Evolutionary conservation across 495 filamentous ascomycete genomes (phyloP).

Genomic region (Xylaria palmicola): DNA sequence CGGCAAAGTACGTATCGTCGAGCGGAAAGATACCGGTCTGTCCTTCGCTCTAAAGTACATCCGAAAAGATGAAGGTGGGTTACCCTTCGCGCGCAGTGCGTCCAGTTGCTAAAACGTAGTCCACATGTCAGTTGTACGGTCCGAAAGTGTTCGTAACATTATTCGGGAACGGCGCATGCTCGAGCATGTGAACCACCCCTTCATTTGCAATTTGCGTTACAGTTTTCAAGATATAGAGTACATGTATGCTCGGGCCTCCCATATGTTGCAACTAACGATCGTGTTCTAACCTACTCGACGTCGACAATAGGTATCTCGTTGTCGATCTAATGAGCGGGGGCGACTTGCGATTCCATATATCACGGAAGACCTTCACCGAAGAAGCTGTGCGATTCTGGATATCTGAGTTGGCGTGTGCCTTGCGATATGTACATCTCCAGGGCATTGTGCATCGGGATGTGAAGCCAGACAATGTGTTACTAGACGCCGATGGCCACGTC

Average conservation of each 20-base stretch:
- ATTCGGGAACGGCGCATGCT: constrained; percentile 97
- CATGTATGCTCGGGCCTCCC: constrained; percentile 61
- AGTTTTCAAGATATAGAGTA: constrained; percentile 99
- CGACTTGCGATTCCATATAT: constrained; percentile 96
- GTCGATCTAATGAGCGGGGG: constrained; percentile 98
- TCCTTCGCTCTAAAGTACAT: constrained; percentile 98
- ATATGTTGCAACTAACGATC: not conserved
- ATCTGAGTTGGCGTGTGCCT: constrained; percentile 85
- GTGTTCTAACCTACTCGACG: constrained; percentile 20
- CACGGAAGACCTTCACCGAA: constrained; percentile 95
- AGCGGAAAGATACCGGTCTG: constrained; percentile 87
- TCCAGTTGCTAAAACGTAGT: constrained; percentile 10
- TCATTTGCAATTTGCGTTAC: constrained; percentile 97
- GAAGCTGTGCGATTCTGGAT: constrained; percentile 97
- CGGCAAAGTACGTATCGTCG: constrained; percentile 97
- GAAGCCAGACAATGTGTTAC: constrained; percentile 94
- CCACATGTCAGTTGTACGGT: constrained; percentile 73
- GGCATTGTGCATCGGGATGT: constrained; percentile 95
- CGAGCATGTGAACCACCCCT: constrained; percentile 94
- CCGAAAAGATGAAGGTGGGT: constrained; percentile 94
- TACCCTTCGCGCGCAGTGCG: not conserved
- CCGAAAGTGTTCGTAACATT: constrained; percentile 96
- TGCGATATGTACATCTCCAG: constrained; percentile 87
- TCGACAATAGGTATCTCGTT: constrained; percentile 78
- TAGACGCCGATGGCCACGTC: constrained; percentile 93